Percentiles rank a stretch among this genome's conserved stretches.
Conservation (phyloP, 2,329 filamentous ascomycete genomes). For the Fusarium decemcellulare region DNA sequence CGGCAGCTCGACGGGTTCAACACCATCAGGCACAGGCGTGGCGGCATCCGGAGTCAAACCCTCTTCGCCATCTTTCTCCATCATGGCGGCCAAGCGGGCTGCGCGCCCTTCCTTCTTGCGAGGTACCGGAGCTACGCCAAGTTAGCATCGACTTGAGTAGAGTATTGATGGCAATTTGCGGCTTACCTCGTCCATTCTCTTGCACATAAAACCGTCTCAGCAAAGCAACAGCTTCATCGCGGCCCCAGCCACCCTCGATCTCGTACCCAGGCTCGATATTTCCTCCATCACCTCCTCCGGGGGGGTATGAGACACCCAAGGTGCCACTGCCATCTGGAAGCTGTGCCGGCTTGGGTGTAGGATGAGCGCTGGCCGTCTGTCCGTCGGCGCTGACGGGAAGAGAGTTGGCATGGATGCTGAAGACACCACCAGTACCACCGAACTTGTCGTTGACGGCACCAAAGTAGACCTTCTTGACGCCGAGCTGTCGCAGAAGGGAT, state of each 20-base stretch:
- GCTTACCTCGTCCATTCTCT: conserved; percentile 90
- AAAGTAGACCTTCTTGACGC: conserved; percentile 92
- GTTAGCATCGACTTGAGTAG: conserved; percentile 9
- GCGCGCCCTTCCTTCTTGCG: conserved; percentile 70
- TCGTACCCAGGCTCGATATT: conserved; percentile 85
- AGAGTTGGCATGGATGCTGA: conserved; percentile 82
- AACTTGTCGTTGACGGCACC: conserved; percentile 98
- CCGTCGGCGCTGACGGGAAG: conserved; percentile 55
- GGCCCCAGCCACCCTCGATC: conserved; percentile 88
- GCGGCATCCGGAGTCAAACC: conserved; percentile 5
- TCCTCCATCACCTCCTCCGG: conserved; percentile 68
- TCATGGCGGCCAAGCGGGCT: conserved; percentile 67
- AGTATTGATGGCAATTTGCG: neutral
- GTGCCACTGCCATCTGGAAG: conserved; percentile 55
- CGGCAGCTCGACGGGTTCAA: conserved; percentile 24
- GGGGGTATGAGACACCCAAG: conserved; percentile 55
- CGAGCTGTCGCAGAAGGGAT: conserved; percentile 88
- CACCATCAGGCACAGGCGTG: conserved; percentile 12
- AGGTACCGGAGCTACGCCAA: conserved; percentile 61
- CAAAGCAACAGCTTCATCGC: conserved; percentile 93
- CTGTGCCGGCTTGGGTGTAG: conserved; percentile 54
- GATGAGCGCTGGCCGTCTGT: conserved; percentile 58
- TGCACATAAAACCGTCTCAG: conserved; percentile 97
- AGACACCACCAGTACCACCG: conserved; percentile 93
- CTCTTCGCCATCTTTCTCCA: conserved; percentile 57